A percentile compares a stretch with the other conserved stretches of the same genome.
Conservation (phyloP, 2,329 filamentous ascomycete species). For the Aspergillus texensis region DNA sequence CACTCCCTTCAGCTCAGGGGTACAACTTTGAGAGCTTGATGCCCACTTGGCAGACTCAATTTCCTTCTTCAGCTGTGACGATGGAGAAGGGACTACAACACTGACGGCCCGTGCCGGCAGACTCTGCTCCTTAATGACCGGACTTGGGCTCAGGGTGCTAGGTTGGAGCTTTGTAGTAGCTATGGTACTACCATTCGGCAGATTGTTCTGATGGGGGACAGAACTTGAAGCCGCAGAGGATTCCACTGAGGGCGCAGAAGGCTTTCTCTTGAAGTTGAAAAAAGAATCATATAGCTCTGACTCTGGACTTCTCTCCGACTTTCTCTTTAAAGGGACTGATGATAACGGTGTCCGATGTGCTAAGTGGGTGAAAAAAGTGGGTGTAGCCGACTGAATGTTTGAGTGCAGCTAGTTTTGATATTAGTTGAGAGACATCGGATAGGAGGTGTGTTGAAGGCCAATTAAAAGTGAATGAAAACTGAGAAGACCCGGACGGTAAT, state of each 20-base stretch:
- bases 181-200: neutral
- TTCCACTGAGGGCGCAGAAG: neutral
- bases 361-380: constrained; percentile 11
- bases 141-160: constrained; percentile 11
- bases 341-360: constrained; percentile 21
- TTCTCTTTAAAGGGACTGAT: constrained; percentile 21
- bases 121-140: constrained; percentile 4
- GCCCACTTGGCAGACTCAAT: constrained; percentile 16
- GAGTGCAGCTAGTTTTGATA: neutral
- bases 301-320: constrained; percentile 11
- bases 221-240: neutral
- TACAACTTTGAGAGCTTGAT: neutral
- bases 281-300: neutral
- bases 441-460: neutral
- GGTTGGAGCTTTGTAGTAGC: neutral
- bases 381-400: neutral
- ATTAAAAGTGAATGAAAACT: neutral
- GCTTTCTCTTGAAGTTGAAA: neutral
- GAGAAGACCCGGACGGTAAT: neutral
- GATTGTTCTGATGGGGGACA: neutral
- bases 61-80: constrained; percentile 19
- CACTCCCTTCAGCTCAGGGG: constrained; percentile 17
- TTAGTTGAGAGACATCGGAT: neutral
- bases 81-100: constrained; percentile 31
- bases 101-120: constrained; percentile 7